phyloP scores from a whole-genome alignment of 2,329 filamentous ascomycete species.

The Epichloe gansuensis region DNA sequence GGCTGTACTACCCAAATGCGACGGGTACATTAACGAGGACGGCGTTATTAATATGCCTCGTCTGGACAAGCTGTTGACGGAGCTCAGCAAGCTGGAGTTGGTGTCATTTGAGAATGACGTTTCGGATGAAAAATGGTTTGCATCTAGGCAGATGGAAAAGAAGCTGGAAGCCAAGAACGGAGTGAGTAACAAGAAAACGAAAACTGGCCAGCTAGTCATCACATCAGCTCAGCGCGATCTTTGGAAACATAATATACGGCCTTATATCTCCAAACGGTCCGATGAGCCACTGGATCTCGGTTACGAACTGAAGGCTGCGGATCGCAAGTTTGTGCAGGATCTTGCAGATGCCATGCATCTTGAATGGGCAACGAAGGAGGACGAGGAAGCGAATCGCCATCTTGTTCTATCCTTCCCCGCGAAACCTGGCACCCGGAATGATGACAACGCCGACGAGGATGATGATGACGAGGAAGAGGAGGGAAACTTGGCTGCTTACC shows the following conservation, averaged over 20 bases:
- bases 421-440: slow-evolving; percentile 44
- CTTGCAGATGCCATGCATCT: slow-evolving; percentile 54
- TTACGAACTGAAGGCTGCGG: slow-evolving; percentile 59
- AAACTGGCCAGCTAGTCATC: slow-evolving; percentile 54
- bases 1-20: slow-evolving; percentile 69
- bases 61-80: slow-evolving; percentile 64
- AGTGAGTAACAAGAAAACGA: slow-evolving; percentile 37
- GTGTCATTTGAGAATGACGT: slow-evolving; percentile 89
- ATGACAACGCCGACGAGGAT: slow-evolving; percentile 21
- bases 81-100: slow-evolving; percentile 79
- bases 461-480: slow-evolving; percentile 47
- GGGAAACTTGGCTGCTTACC: slow-evolving; percentile 71
- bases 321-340: slow-evolving; percentile 88
- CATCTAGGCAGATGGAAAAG: slow-evolving; percentile 66
- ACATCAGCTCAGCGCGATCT: slow-evolving; percentile 70
- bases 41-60: slow-evolving; percentile 83
- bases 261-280: slow-evolving; percentile 62
- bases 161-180: slow-evolving; percentile 48
- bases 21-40: slow-evolving; percentile 92
- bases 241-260: slow-evolving; percentile 69
- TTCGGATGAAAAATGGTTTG: slow-evolving; percentile 83
- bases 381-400: slow-evolving; percentile 42
- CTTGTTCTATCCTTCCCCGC: slow-evolving; percentile 38
- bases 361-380: slow-evolving; percentile 45
- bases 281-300: slow-evolving; percentile 61